Evolutionary conservation across 345 rosid genomes (phyloP), one percentile per base, ranked within the genome.

Genomic region (Salix purpurea): DNA sequence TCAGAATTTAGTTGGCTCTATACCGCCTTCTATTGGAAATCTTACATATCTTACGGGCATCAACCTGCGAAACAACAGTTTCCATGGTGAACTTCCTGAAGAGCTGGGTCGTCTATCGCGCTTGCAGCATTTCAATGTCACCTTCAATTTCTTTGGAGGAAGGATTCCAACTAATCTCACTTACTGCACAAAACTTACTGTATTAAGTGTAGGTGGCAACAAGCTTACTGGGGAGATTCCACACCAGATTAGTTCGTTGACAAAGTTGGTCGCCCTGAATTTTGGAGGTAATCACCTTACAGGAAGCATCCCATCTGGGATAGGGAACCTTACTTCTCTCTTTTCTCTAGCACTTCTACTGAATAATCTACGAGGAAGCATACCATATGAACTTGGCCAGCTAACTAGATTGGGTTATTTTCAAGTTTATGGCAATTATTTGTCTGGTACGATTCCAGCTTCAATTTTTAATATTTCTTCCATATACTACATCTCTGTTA

Each of bases 381-480:
- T 81, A 28, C 87, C 87, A 1, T n/a, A 26, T 12, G 79, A 73
- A 24, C 66, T 84, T 37, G 84, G 86, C 6, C 56, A 0, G 7
- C 81, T 82, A 11, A 54, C 76, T 40, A 37, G 67, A 18, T 79
- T 83, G 32, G 79, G 67, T 2, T 10, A 37, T 48, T 44, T 79
- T 14, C 76, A 58, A 13, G 13, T 83, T 60, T 26, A 28, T 26
- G 78, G 37, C 14, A 87, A 84, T 71, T 56, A 37, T 32, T 58
- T 84, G 1, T 69, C 77, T 13, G 87, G 89, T 62, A 50, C 26
- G 1, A 13, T 76, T 61, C 87, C 87, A 16, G 4, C 81, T 54
- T 67, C 83, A 7, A 68, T 84, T 19, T 86, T 60, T 40, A 84
- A 86, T 69, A 65, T 83, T 30, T 82, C 87, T 15, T 70, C 79